Base-by-base conservation (phyloP, 768 basidiomycete species). In the Clitopilus hobsonii region DNA sequence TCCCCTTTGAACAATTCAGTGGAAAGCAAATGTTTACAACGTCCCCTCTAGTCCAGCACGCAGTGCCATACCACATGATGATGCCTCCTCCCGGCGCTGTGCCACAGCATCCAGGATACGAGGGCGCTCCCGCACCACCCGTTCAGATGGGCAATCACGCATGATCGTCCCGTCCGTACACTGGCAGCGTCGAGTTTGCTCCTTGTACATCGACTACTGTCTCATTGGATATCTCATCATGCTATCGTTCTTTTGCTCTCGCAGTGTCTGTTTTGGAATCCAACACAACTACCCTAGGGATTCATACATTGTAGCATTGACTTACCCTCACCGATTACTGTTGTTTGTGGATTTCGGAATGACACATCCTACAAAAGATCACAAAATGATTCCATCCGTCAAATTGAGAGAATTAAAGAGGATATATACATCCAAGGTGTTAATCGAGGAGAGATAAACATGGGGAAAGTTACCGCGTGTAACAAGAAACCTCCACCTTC, bases 41-140 rank as follows among this genome's bases (percentile, higher is more conserved):
- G 55, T 54, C 59, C 63, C 56, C 60, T 64, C 59, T 71, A 94
- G 91, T 93, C 67, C 85, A 86, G 70, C 91, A 92, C 62, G 89
- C 91, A 28, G 83, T 89, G 60, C 87, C 89, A 48, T 94, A 93
- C 68, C 86, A 81, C n/a, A 89, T 91, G 88, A 93, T 93, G 89
- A 91, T 91, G 87, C 88, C 85, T 53, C 88, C 87, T 54, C 86
- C 86, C 6, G 84, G 86, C 50, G 81, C 76, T 55, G 79, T 74
- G 41, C 81, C 81, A 36, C 86, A 85, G 58, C 90, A 91, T 65
- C 81, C 79, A 28, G 41, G 41, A 45, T 92, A 91, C 69, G 89
- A 92, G 47, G 83, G 78, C 56, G 81, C 79, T 16, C 82, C 84
- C 55, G 80, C 85, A 28, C 83, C 81, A 52, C 86, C 83, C 23